These are phyloP conservation scores for Ceratocystis huliohia DNA, from an alignment of 2,329 filamentous ascomycete species.

Conservation along the genomic window DNA sequence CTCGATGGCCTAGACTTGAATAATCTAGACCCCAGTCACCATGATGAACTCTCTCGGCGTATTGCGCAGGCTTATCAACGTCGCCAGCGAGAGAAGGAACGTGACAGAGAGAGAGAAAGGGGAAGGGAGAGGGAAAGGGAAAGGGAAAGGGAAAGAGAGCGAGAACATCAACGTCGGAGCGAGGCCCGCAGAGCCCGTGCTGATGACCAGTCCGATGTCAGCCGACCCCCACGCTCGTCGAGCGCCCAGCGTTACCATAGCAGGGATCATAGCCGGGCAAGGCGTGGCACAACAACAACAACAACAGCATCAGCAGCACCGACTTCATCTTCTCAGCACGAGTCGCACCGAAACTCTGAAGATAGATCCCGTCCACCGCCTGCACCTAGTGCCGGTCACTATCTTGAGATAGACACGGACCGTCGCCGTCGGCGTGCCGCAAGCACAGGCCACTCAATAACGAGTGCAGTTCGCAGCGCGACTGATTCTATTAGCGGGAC, in stretches of 20 bases:
- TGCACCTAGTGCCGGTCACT: constrained; percentile 32
- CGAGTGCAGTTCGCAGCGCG: constrained; percentile 33
- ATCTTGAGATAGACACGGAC: constrained; percentile 33
- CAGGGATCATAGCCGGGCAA: constrained; percentile 23
- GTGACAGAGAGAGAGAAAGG: constrained; percentile 24
- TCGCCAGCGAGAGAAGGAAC: constrained; percentile 47
- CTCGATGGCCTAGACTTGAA: constrained; percentile 80
- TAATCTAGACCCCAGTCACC: constrained; percentile 68
- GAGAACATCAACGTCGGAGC: constrained; percentile 7
- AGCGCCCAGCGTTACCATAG: constrained; percentile 22
- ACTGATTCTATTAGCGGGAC: constrained; percentile 37
- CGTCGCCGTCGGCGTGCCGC: constrained; percentile 38
- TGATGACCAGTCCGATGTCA: not conserved
- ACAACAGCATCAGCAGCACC: not conserved
- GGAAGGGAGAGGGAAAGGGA: not conserved
- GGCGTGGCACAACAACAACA: not conserved
- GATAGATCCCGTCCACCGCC: constrained; percentile 41
- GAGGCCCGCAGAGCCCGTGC: constrained; percentile 5
- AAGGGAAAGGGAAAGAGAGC: constrained; percentile 16
- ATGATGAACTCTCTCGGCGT: constrained; percentile 79
- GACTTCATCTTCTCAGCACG: not conserved
- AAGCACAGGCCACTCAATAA: constrained; percentile 31
- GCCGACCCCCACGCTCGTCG: constrained; percentile 25
- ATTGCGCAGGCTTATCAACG: constrained; percentile 81
- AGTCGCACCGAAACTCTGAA: constrained; percentile 33